phyloP scores from a whole-genome alignment of 2,329 filamentous ascomycete species.

The Cladophialophora psammophila region DNA sequence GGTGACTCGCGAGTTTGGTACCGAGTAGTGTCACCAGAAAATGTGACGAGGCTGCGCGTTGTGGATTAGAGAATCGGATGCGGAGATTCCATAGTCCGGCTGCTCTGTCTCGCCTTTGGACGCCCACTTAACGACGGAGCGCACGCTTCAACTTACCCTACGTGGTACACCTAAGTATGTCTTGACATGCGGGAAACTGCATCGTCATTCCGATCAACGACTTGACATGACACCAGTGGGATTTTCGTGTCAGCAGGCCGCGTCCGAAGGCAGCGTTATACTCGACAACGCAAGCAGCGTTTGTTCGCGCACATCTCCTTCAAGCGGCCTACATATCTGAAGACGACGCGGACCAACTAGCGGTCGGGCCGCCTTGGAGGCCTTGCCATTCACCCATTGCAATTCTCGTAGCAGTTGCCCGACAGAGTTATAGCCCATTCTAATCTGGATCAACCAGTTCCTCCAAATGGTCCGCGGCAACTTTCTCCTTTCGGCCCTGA shows the following conservation, averaged over 20 bases:
- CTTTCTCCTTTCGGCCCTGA: not conserved
- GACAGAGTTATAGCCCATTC: constrained; percentile 4
- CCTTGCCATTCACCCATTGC: not conserved
- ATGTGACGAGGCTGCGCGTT: not conserved
- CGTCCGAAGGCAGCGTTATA: not conserved
- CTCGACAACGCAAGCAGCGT: not conserved
- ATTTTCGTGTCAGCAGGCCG: not conserved
- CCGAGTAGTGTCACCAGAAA: not conserved
- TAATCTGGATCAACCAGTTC: too few relatives aligned
- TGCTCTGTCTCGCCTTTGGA: not conserved
- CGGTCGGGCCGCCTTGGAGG: not conserved
- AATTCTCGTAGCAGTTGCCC: not conserved
- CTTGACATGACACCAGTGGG: too few relatives aligned
- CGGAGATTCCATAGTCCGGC: not conserved
- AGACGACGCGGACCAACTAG: not conserved
- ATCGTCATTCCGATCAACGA: too few relatives aligned
- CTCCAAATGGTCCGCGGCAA: not conserved
- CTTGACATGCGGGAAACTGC: too few relatives aligned
- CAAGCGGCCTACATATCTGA: not conserved
- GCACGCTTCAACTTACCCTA: too few relatives aligned
- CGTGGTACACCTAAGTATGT: not conserved
- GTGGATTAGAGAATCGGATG: not conserved
- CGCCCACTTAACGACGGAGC: too few relatives aligned
- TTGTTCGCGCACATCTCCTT: not conserved
- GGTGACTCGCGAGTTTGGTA: not conserved